Base-by-base conservation (phyloP, 345 rosid genomes). In the Dipteronia sinensis region DNA sequence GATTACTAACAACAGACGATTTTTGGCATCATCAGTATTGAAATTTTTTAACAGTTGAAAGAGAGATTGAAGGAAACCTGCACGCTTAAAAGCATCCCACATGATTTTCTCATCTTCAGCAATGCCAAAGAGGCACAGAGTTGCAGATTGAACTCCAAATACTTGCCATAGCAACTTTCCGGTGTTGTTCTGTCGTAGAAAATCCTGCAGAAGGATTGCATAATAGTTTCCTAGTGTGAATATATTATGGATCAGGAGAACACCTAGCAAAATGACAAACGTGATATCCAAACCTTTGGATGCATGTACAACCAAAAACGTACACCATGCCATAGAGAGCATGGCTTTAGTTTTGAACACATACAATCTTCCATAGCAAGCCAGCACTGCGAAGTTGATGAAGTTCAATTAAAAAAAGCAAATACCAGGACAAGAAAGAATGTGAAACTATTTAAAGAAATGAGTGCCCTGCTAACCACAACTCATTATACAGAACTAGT, bases 301-400 rank as follows among this genome's bases (percentile, higher is more conserved):
- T 94, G 99, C 99, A 96, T 94, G 77, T 96, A 96, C 71, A 96
- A 71, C 99, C 99, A 96, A 83, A 94, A 92, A 10, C 88, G 90
- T 38, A 96, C 83, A 70, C 87, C 90, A 74, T 79, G 82, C 97
- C 95, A 91, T 19, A 96, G 79, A 67, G 85, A 69, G 62, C 83
- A 87, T 19, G 88, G 88, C 86, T 83, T 84, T 56, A 96, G 77
- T 79, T 84, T 84, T 29, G 89, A 87, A 78, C 99, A 91, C 98
- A 91, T 96, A 61, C 98, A 96, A 82, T 96, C 99, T 79, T 91
- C 97, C 87, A 83, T 67, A 73, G 98, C 89, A 87, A 96, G 97
- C 97, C 99, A 96, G 78, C 99, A 94, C 98, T 96, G 90, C 81
- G 85, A 76, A 78, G 77, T 46, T 69, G 15, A 38, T 27, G 51